Evolutionary conservation across 169 alveolate genomes (phyloP), one percentile per base, ranked within the genome.

Genomic region (Plasmodium fragile): DNA sequence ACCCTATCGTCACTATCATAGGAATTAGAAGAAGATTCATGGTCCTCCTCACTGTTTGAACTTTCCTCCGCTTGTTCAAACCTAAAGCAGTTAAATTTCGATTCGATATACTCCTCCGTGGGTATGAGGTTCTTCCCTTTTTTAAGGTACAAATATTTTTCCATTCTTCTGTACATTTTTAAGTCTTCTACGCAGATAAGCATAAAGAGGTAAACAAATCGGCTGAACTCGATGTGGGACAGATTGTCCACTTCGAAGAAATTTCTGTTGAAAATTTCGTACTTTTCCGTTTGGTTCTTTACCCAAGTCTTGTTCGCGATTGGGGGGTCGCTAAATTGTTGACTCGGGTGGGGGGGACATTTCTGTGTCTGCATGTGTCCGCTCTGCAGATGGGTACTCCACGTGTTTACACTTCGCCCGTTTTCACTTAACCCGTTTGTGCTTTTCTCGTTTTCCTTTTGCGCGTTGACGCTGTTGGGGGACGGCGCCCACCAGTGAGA

Each of bases 71-170:
- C 84, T 16, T 43, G 43, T 39, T 43, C 43, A 30, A 91, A 75
- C 25, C n/a, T 43, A 39, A 90, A 81, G 75, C 94, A 79, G 72
- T 77, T 81, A 72, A 80, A 81, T 32, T 91, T 80, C 3, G 82
- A 80, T 43, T 91, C 69, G 25, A 28, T 28, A 41, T 91, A 91
- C 73, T 91, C 92, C 1, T 11, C 72, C 8, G 59, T n/a, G 28
- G 6, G 59, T n/a, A 30, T 11, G 70, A 18, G 43, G 18, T 59
- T 36, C 16, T 55, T 59, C 75, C 49, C 72, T 43, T 72, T 81
- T 81, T 91, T 81, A 34, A 81, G 73, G 25, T 91, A 91, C 36
- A 91, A 80, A 80, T 80, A 91, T 69, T 81, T 91, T 80, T 91
- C 94, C 77, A 91, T 43, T 70, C 71, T 81, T 32, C 70, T 49